Percentiles rank a stretch among this genome's conserved stretches.
phyloP scores from a whole-genome alignment of 139 green algal species.

The Trebouxia sp. region DNA sequence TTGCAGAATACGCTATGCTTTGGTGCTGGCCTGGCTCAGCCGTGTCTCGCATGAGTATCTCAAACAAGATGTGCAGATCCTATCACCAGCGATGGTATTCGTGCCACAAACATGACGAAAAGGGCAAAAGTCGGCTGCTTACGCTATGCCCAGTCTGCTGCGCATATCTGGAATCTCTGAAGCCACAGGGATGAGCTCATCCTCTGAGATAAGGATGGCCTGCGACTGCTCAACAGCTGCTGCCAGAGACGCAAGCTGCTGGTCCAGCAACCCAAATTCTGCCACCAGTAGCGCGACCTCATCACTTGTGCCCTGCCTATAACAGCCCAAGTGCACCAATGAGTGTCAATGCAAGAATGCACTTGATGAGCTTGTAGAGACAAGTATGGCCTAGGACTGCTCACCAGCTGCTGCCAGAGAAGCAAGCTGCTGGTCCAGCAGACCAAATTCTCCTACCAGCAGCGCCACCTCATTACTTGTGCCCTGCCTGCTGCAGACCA shows the following conservation, averaged over 20 bases:
- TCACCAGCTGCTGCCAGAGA: slow-evolving; percentile 59
- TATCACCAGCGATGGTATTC: neutral
- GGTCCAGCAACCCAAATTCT: slow-evolving; percentile 86
- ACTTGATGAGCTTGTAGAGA: slow-evolving; percentile 48
- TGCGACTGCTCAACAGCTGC: slow-evolving; percentile 49
- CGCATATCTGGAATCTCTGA: slow-evolving; percentile 90
- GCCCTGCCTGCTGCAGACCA: neutral
- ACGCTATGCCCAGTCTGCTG: slow-evolving; percentile 73
- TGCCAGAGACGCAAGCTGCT: slow-evolving; percentile 67
- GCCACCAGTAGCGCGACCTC: slow-evolving; percentile 79
- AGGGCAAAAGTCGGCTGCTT: neutral
- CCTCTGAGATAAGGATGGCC: slow-evolving; percentile 58
- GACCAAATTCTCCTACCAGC: slow-evolving; percentile 85
- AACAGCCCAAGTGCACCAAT: too few relatives aligned
- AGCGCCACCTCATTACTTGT: slow-evolving; percentile 58
- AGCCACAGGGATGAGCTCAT: slow-evolving; percentile 79
- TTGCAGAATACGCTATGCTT: too few relatives aligned
- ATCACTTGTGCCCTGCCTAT: slow-evolving; percentile 35
- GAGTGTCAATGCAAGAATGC: too few relatives aligned
- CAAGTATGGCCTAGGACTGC: slow-evolving; percentile 38
- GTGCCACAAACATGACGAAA: neutral
- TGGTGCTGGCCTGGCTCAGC: too few relatives aligned
- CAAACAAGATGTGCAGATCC: too few relatives aligned
- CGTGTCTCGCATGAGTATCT: too few relatives aligned
- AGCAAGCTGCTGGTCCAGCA: slow-evolving; percentile 79